A percentile compares a stretch with the other conserved stretches of the same genome.
Evolutionary conservation across 768 basidiomycete genomes (phyloP).

Genomic region (Auricularia sp.): DNA sequence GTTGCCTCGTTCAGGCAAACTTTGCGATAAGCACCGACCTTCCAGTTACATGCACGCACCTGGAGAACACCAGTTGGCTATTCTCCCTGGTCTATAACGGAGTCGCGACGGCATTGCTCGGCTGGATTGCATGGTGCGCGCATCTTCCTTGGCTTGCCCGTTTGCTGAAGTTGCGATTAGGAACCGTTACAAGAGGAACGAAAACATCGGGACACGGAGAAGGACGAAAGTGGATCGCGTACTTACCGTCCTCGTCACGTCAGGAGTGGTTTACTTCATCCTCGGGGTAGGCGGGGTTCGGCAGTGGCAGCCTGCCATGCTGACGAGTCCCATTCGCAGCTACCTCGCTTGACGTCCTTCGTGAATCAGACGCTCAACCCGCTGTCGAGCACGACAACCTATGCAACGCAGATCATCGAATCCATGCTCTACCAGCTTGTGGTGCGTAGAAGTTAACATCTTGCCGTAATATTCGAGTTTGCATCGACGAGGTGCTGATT

Average conservation of each 20-base stretch:
- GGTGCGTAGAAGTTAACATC: neutral
- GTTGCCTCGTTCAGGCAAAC: neutral
- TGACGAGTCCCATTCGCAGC: neutral
- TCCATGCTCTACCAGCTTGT: neutral
- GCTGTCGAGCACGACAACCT: neutral
- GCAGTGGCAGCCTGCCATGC: neutral
- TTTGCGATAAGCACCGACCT: neutral
- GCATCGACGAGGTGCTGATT: no score
- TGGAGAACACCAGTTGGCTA: neutral
- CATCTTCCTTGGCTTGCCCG: no score
- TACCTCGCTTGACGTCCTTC: neutral
- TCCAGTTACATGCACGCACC: neutral
- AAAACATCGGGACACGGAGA: neutral
- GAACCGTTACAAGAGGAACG: neutral
- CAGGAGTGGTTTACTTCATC: neutral
- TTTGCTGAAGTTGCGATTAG: neutral
- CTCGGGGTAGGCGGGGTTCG: neutral
- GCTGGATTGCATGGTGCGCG: no score
- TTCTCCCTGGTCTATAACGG: neutral
- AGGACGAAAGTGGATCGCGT: neutral
- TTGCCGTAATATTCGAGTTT: no score
- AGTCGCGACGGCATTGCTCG: neutral
- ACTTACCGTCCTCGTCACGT: neutral
- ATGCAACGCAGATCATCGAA: constrained; percentile 1
- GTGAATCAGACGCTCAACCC: neutral